Conservation (phyloP, 495 filamentous ascomycete species). For the Geopyxis carbonaria region DNA sequence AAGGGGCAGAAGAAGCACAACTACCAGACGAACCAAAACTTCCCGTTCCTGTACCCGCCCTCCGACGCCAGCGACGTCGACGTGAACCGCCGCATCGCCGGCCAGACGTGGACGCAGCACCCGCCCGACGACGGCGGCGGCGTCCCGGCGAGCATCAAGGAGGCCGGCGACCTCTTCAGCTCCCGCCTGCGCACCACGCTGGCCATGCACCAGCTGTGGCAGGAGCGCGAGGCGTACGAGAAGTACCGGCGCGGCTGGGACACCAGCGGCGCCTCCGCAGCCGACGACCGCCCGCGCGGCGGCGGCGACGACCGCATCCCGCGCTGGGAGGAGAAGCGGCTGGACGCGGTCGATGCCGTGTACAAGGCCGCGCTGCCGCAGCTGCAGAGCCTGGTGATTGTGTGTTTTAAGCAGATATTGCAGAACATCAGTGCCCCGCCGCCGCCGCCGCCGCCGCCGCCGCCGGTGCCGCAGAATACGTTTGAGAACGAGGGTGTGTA, state of each 20-base stretch:
- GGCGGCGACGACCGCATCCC: conserved; percentile 22
- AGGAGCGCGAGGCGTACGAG: conserved; percentile 77
- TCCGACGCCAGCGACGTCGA: no score
- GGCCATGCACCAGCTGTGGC: conserved; percentile 84
- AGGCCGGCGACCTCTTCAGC: conserved; percentile 87
- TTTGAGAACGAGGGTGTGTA: background rate
- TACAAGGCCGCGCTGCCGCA: conserved; percentile 69
- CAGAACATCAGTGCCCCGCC: conserved; percentile 51
- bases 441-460: conserved; percentile 9
- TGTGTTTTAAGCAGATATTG: conserved; percentile 71
- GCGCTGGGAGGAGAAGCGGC: conserved; percentile 34
- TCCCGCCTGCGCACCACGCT: conserved; percentile 75
- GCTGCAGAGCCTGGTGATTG: conserved; percentile 85
- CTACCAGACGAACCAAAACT: conserved; percentile 97
- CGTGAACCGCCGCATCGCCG: no score
- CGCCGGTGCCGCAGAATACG: conserved; percentile 8
- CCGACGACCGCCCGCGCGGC: conserved; percentile 26
- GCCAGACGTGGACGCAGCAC: conserved; percentile 32
- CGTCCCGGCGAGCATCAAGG: conserved; percentile 52
- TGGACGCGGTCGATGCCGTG: conserved; percentile 61
- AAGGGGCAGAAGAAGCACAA: conserved; percentile 98
- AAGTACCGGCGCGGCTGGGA: conserved; percentile 84
- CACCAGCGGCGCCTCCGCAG: no score
- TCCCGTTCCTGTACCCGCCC: conserved; percentile 92
- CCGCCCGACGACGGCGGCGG: conserved; percentile 74